Evolutionary conservation across 768 basidiomycete species (phyloP).

Genomic region (Serendipita vermifera): DNA sequence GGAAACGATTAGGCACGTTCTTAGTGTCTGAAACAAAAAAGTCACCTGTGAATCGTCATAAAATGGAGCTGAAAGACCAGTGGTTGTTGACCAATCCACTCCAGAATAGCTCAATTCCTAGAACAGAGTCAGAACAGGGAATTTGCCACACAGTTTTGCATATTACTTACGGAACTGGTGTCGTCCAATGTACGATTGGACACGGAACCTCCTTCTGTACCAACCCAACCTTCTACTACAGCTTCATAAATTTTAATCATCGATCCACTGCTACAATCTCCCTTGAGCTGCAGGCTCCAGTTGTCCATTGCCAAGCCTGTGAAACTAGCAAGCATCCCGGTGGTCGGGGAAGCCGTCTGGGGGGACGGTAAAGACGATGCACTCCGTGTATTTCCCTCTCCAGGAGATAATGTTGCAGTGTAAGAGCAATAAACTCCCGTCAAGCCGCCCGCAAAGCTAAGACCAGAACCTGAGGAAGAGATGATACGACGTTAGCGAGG

Average conservation of each 20-base stretch:
- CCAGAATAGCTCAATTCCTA: slow-evolving; percentile 1
- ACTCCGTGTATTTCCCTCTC: background rate
- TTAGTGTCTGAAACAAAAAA: background rate
- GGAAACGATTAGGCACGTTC: background rate
- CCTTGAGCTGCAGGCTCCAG: background rate
- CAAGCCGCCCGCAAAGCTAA: background rate
- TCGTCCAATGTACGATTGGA: background rate
- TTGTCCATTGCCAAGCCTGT: background rate
- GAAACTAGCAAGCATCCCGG: slow-evolving; percentile 1
- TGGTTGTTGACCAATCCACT: background rate
- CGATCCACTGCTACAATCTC: background rate
- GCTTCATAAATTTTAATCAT: background rate
- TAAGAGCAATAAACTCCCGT: background rate
- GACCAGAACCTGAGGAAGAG: background rate
- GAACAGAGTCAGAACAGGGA: no score
- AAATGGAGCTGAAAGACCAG: background rate
- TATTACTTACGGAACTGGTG: background rate
- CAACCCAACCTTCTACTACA: background rate
- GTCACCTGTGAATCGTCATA: background rate
- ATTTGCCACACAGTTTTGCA: no score
- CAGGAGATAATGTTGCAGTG: background rate
- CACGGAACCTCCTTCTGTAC: background rate
- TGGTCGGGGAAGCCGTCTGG: background rate
- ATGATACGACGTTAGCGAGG: background rate
- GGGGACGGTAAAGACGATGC: background rate